phyloP scores from a whole-genome alignment of 306 rosid species.

The Quillaja saponaria region DNA sequence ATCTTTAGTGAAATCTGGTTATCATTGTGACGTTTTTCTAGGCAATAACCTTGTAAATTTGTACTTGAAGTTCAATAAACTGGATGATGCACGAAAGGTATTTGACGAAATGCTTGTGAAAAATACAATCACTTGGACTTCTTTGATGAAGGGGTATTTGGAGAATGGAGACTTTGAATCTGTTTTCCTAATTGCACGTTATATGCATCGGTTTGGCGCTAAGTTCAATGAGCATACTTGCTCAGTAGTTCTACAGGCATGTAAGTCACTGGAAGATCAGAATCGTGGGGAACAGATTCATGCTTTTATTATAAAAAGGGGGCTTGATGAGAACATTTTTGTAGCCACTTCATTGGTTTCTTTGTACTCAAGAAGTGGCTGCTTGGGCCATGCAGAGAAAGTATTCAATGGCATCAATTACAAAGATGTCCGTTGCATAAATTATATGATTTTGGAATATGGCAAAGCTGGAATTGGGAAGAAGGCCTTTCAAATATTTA shows the following conservation, averaged over 20 bases:
- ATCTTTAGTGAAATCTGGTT: constrained; percentile 41
- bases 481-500: constrained; percentile 38
- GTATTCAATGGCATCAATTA: constrained; percentile 33
- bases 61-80: constrained; percentile 37
- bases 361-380: constrained; percentile 47
- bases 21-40: constrained; percentile 38
- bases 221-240: constrained; percentile 57
- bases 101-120: constrained; percentile 53
- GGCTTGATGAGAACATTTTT: constrained; percentile 41
- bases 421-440: constrained; percentile 51
- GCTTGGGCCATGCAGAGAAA: constrained; percentile 42
- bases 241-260: constrained; percentile 48
- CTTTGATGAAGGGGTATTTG: constrained; percentile 54
- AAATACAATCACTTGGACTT: constrained; percentile 54
- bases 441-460: constrained; percentile 55
- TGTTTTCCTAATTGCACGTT: constrained; percentile 36
- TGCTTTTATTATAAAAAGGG: constrained; percentile 43
- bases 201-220: constrained; percentile 40
- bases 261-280: constrained; percentile 27
- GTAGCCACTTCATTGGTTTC: constrained; percentile 53
- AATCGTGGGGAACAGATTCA: constrained; percentile 46
- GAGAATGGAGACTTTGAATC: constrained; percentile 33
- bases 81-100: constrained; percentile 43
- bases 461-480: constrained; percentile 44
- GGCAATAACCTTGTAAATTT: constrained; percentile 47